Percentiles rank a stretch among this genome's conserved stretches.
phyloP scores from a whole-genome alignment of 2,329 filamentous ascomycete species.

The Ascochyta pisi region DNA sequence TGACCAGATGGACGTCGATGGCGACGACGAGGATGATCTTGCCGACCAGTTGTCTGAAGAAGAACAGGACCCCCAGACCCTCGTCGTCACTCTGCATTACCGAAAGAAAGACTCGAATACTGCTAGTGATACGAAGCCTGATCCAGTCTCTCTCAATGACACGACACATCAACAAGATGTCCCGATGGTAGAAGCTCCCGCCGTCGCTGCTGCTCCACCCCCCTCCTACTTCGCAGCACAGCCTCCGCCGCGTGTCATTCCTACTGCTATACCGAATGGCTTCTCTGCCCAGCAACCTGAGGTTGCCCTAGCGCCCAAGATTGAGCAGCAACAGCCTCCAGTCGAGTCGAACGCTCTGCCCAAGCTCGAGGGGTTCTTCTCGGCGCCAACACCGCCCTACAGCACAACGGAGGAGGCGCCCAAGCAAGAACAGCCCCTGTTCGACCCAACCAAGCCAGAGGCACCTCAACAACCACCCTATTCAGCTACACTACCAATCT shows the following conservation, averaged over 20 bases:
- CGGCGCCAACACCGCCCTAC: slow-evolving; percentile 34
- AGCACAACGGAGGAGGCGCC: slow-evolving; percentile 25
- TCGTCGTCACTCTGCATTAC: slow-evolving; percentile 74
- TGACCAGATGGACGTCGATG: slow-evolving; percentile 68
- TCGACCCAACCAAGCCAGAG: not conserved
- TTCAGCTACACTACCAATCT: not conserved
- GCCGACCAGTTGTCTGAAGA: slow-evolving; percentile 49
- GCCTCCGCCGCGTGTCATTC: not conserved
- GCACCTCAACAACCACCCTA: not conserved
- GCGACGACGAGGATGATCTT: slow-evolving; percentile 60
- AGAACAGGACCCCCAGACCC: slow-evolving; percentile 55
- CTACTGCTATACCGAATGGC: slow-evolving; percentile 14
- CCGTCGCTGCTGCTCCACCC: not conserved
- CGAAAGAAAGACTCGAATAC: slow-evolving; percentile 22
- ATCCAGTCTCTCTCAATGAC: not conserved
- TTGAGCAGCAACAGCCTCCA: slow-evolving; percentile 6
- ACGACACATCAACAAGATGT: not conserved
- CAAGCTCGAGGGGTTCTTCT: slow-evolving; percentile 24
- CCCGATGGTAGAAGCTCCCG: not conserved
- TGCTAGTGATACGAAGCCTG: not conserved
- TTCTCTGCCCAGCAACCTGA: slow-evolving; percentile 2
- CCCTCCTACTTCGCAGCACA: not conserved
- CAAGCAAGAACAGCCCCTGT: slow-evolving; percentile 1
- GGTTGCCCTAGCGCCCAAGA: not conserved
- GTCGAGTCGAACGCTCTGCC: slow-evolving; percentile 13